Base-by-base conservation (phyloP, 257 asterid genomes). In the Eustoma russellianum region DNA sequence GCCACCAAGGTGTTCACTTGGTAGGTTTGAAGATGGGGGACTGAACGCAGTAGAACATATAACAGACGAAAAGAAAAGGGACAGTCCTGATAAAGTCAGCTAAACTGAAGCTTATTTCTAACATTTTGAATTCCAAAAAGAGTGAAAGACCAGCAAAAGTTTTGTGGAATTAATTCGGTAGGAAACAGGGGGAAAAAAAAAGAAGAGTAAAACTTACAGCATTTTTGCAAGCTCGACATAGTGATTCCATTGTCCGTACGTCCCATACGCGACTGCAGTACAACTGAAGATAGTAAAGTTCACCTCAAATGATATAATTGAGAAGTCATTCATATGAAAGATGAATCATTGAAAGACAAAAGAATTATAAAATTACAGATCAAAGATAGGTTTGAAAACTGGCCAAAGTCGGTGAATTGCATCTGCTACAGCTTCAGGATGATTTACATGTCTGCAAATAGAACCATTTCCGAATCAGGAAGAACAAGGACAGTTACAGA, bases 351-450 rank as follows among this genome's bases (percentile, higher is more conserved):
- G 50, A 28, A 17, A 24, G 13, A 24, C 30, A 66, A n/a, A n/a
- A n/a, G 63, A 43, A 59, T 30, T 15, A n/a, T 60, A 55, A 66
- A 76, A 90, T 74, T 74, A 92, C 98, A 63, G 69, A 72, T 92
- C 97, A 73, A 92, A 92, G 68, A 92, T 84, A 61, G 91, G 79
- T 76, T 92, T 88, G 80, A 92, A 92, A 73, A 87, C 72, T 53
- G 98, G 93, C 98, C 98, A 92, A 61, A 92, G 86, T 73, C 77
- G 81, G 68, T 92, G 94, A 68, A 92, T 85, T 65, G 97, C 87
- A 77, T 88, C 97, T 57, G 98, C 94, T 67, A 92, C 98, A 38
- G 98, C 97, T 79, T 92, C 95, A 9, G 97, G 98, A 63, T 92
- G 95, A 75, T 80, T 82, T 41, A 83, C 97, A 63, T 92, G 78